Conservation (phyloP, 2,329 filamentous ascomycete species). For the Alternaria dauci region DNA sequence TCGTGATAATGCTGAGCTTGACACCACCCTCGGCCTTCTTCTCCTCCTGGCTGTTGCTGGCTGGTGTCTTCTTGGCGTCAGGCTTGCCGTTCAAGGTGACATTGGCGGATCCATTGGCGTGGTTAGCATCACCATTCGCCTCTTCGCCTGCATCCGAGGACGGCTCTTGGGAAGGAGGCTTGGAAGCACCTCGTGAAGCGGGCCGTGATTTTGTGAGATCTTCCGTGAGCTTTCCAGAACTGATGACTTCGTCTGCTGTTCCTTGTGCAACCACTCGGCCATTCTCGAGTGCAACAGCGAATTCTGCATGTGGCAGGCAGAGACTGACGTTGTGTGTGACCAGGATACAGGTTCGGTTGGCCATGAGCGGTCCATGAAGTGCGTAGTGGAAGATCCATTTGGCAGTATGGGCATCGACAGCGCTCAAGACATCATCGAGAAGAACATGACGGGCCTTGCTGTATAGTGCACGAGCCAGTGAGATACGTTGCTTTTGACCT, state of each 20-base stretch:
- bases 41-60: constrained; percentile 65
- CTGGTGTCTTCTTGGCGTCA: constrained; percentile 57
- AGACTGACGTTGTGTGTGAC: constrained; percentile 96
- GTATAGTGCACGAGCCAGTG: constrained; percentile 95
- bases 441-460: constrained; percentile 90
- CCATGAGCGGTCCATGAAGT: constrained; percentile 88
- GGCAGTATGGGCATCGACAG: constrained; percentile 95
- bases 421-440: constrained; percentile 93
- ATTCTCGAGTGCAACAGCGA: constrained; percentile 86
- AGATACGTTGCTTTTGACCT: constrained; percentile 97
- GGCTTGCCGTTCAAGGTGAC: constrained; percentile 56
- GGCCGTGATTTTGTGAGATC: constrained; percentile 80
- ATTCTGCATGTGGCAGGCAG: constrained; percentile 80
- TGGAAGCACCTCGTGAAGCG: constrained; percentile 73
- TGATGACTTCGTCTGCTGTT: constrained; percentile 77
- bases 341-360: constrained; percentile 86
- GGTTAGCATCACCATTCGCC: constrained; percentile 40
- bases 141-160: constrained; percentile 77
- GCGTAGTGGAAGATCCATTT: constrained; percentile 98
- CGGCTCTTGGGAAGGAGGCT: constrained; percentile 77
- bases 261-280: constrained; percentile 81
- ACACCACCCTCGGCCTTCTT: constrained; percentile 85
- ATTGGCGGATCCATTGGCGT: constrained; percentile 61
- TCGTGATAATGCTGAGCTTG: constrained; percentile 82
- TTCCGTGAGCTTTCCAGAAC: constrained; percentile 87